Base-by-base conservation (phyloP, 768 basidiomycete genomes). In the Termitomyces sp. region DNA sequence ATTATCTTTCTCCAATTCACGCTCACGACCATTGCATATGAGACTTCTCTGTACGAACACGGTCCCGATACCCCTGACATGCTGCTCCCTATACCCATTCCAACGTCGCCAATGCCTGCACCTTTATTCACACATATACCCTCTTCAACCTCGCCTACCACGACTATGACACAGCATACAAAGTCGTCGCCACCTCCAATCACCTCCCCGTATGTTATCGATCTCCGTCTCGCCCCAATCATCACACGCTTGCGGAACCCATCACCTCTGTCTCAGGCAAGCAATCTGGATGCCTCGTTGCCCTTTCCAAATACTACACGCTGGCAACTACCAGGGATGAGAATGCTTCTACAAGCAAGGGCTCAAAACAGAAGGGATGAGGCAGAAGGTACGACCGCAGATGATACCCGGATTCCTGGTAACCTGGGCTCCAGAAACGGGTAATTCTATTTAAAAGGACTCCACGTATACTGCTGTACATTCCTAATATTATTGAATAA, bases 21-120 rank as follows among this genome's bases (percentile, higher is more conserved):
- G 55, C 83, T 88, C 71, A 79, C 81, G 7, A 81, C 81, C 46
- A 82, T 92, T 59, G 79, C 87, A 31, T 90, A 86, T 70, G 90
- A 90, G 67, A 69, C 83, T 67, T 67, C 78, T 67, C 51, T 78
- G 64, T 67, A 75, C 64, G 64, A 79, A 64, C 61, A 67, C 68
- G 71, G 64, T 34, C 61, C 75, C 48, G 64, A 77, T 68, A 64
- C 67, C 62, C 69, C 71, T 56, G 81, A 85, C 66, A 64, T 70
- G 42, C 69, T 77, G 12, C 61, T 64, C 15, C 65, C 68, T n/a
- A 62, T 64, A 64, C 64, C 68, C 54, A 58, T 44, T 58, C 64
- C 73, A 22, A 69, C 75, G 55, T 50, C 61, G 36, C 60, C 64
- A 36, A 63, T 70, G 42, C 62, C 66, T 7, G 58, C 64, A n/a